A percentile compares a stretch with the other conserved stretches of the same genome.
These are phyloP conservation scores for Blastocystis hominis DNA, from an alignment of 352 stramenopile species.

Conservation along the genomic window DNA sequence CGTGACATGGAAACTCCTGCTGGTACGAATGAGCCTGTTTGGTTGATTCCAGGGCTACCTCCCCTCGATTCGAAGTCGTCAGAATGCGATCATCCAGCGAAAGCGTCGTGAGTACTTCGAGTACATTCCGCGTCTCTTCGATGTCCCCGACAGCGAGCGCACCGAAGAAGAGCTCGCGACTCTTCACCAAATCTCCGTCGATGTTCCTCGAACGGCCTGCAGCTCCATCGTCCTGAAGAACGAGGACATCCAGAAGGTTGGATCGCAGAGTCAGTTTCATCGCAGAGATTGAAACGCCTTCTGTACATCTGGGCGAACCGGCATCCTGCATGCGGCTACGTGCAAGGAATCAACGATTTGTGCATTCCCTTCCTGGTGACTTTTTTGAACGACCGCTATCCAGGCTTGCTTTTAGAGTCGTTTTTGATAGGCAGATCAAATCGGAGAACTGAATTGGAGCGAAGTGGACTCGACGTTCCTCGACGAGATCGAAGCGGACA, in stretches of 20 bases:
- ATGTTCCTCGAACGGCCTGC: conserved; percentile 90
- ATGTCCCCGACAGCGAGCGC: conserved; percentile 83
- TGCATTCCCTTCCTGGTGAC: conserved; percentile 90
- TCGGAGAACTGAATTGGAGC: conserved; percentile 64
- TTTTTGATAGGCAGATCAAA: not conserved
- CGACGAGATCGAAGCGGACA: conserved; percentile 85
- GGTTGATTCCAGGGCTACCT: conserved; percentile 74
- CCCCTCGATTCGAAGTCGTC: conserved; percentile 81
- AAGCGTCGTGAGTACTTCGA: conserved; percentile 91
- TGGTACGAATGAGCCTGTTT: conserved; percentile 61
- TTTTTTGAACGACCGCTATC: conserved; percentile 67
- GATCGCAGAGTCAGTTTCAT: conserved; percentile 54
- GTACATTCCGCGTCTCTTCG: conserved; percentile 72
- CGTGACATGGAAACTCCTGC: conserved; percentile 85
- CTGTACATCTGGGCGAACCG: conserved; percentile 97
- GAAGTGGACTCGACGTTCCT: conserved; percentile 70
- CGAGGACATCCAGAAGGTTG: conserved; percentile 73
- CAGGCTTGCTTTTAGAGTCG: not conserved
- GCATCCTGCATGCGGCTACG: conserved; percentile 92
- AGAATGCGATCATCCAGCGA: conserved; percentile 76
- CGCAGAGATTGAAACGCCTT: conserved; percentile 79
- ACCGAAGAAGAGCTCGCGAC: conserved; percentile 87
- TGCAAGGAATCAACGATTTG: conserved; percentile 95
- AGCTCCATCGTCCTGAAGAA: conserved; percentile 90
- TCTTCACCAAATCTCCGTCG: conserved; percentile 89